Evolutionary conservation across 169 alveolate genomes (phyloP), one percentile per base, ranked within the genome.

Genomic region (Plasmodium gaboni): DNA sequence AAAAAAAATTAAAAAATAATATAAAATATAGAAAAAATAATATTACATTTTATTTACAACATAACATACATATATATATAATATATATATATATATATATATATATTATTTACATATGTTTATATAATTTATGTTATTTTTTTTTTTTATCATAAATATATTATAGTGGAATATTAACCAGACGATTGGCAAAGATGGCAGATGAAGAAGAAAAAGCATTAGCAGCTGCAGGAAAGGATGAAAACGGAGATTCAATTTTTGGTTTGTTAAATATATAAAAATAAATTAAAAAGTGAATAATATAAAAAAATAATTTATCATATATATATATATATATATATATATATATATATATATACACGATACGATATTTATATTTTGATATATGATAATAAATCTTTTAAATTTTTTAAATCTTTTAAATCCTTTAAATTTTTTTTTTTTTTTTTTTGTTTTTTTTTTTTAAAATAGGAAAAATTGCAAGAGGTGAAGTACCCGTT

Each of bases 201-300:
- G 88, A 76, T 22, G 88, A 76, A 53, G 88, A 76, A 46, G 88
- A 76, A 38, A 76, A 22, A 63, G 74, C 88, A n/a, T 50, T 76
- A 50, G 73, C 55, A n/a, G 74, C 88, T 13, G 88, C 88, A 17
- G 88, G 88, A 48, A 76, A 38, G 22, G 88, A 76, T 26, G 88
- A 76, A 50, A 76, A 76, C 19, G 88, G 88, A 4, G 73, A 61
- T 6, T 76, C 88, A 7, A 63, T 76, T 63, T 76, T 76, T 64
- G 88, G 88, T 76, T 22, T 69, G 9, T 2, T 28, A 15, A 55
- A 22, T n/a, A 44, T 2, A 63, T 6, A 17, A 64, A 38, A 13
- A 12, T 17, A 67, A 67, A 67, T 13, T 19, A n/a, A 3, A 38
- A 42, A 42, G 46, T 2, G 32, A 67, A 67, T 5, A 59, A 59